phyloP scores from a whole-genome alignment of 331 rosid genomes.

The Acacia pycnantha region DNA sequence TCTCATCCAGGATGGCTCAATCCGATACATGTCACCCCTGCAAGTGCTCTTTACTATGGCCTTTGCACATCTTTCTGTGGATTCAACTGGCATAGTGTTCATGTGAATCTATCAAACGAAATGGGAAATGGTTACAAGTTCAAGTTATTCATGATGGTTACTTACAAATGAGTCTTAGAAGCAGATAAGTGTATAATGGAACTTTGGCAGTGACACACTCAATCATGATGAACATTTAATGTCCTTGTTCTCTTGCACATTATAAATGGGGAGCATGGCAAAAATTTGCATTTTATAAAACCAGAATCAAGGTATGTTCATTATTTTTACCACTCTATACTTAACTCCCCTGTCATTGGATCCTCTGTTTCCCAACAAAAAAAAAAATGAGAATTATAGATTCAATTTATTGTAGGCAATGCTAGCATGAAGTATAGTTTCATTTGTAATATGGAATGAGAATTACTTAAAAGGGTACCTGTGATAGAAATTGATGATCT shows the following conservation, averaged over 20 bases:
- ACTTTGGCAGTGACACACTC: not conserved
- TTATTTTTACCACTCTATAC: too few relatives aligned
- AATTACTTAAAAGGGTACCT: not conserved
- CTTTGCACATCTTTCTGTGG: conserved; percentile 34
- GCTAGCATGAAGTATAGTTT: too few relatives aligned
- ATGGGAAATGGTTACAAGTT: not conserved
- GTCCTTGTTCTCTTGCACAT: not conserved
- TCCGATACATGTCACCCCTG: conserved; percentile 34
- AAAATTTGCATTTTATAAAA: too few relatives aligned
- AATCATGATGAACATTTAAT: not conserved
- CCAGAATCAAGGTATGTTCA: too few relatives aligned
- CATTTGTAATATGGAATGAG: not conserved
- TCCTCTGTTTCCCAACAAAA: too few relatives aligned
- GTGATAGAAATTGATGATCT: not conserved
- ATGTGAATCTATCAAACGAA: not conserved
- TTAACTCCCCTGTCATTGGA: too few relatives aligned
- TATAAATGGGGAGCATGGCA: too few relatives aligned
- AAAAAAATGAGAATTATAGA: too few relatives aligned
- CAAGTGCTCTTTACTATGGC: conserved; percentile 43
- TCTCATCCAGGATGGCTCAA: conserved; percentile 29
- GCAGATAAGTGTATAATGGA: not conserved
- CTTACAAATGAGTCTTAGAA: not conserved
- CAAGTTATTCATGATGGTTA: not conserved
- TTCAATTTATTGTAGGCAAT: too few relatives aligned
- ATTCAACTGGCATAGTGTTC: not conserved